Base-by-base conservation (phyloP, 352 stramenopile genomes). In the Phytopythium delawarense region DNA sequence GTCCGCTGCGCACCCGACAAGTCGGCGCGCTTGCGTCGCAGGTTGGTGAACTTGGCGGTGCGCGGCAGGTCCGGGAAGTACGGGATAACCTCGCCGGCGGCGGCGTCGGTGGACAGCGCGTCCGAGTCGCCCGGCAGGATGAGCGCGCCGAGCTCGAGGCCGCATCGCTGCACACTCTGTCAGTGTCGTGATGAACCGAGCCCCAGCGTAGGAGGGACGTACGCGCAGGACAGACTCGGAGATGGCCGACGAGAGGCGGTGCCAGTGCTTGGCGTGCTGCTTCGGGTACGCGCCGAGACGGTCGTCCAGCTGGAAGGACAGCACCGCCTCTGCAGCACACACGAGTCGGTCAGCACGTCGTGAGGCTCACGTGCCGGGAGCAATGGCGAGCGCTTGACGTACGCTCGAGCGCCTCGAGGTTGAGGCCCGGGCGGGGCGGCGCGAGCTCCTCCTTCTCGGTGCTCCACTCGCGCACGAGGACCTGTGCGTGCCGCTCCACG, bases 401-500 rank as follows among this genome's bases (percentile, higher is more conserved):
- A 95, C 84, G 65, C 52, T 89, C 74, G 40, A 94, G 72, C 60
- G 86, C 79, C 51, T 91, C 80, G 8, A 89, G 16, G 61, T 93
- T 89, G 9, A 90, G 69, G 30, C 71, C 79, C 20, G 67, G 66
- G n/a, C 74, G 71, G 46, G 84, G 74, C 4, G 64, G 70, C 0
- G 78, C 75, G 21, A 96, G 69, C 63, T 94, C 87, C 69, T 96
- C 87, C 34, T 88, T 87, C 52, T 89, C 74, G 13, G 78, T 32
- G 57, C 76, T 90, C 87, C 87, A 96, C 57, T 91, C 79, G 32
- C 84, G 83, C 53, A 90, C 81, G 49, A 92, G 56, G 23, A 94
- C 75, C 40, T 96, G 83, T 4, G 69, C 67, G 40, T 88, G 71
- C 39, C 67, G 62, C 66, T 85, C 63, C 15, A 96, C 65, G 42